Conservation (phyloP, 2,329 filamentous ascomycete genomes). For the Pseudopyrenochaeta lycopersici region DNA sequence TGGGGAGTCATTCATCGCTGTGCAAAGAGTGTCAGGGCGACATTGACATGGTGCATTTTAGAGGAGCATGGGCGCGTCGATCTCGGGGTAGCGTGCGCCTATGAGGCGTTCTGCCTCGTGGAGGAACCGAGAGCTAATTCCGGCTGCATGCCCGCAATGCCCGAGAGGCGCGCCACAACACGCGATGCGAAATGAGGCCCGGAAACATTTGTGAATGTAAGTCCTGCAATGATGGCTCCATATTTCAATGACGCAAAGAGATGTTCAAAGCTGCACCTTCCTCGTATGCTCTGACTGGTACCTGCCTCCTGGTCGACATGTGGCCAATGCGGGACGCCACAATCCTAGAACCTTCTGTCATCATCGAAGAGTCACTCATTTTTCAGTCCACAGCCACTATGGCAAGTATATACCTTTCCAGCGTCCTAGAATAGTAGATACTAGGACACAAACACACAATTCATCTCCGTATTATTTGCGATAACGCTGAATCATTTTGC, state of each 20-base stretch:
- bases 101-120: neutral
- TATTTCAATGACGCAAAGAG: neutral
- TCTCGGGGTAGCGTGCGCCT: neutral
- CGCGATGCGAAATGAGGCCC: slow-evolving; percentile 1
- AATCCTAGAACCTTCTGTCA: slow-evolving; percentile 20
- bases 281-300: neutral
- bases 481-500: neutral
- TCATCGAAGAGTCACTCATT: slow-evolving; percentile 27
- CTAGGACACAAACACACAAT: neutral
- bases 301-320: neutral
- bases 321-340: neutral
- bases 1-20: neutral
- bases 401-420: slow-evolving; percentile 3
- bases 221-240: neutral
- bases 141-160: neutral
- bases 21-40: too few relatives aligned
- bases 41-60: too few relatives aligned
- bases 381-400: slow-evolving; percentile 15
- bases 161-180: neutral
- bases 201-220: neutral
- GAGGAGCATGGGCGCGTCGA: slow-evolving; percentile 4
- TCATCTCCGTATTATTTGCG: neutral
- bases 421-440: neutral
- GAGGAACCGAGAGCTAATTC: slow-evolving; percentile 4
- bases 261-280: neutral